phyloP scores from a whole-genome alignment of 1,284 basidiomycete species.

The Boletellus deceptivus region DNA sequence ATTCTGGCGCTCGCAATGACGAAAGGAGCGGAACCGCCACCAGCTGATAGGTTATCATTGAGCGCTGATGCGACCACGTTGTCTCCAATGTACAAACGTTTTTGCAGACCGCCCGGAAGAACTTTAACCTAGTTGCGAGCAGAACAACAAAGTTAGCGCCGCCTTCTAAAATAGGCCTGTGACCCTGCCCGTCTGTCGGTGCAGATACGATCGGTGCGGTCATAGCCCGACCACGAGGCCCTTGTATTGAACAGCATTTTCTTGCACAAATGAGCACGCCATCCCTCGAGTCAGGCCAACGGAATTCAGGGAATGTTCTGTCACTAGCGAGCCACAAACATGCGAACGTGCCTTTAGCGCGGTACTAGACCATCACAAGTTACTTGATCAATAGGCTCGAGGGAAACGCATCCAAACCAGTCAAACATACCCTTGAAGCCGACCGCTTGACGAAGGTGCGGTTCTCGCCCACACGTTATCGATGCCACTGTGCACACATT shows the following conservation, averaged over 20 bases:
- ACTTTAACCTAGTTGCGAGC: not conserved
- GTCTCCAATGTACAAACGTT: not conserved
- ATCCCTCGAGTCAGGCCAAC: not conserved
- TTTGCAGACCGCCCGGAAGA: not conserved
- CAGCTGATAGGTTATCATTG: not conserved
- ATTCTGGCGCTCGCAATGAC: conserved; percentile 8
- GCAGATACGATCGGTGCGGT: not conserved
- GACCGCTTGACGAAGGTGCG: conserved; percentile 10
- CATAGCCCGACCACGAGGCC: conserved; percentile 6
- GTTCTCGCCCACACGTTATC: not conserved
- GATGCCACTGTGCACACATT: conserved; percentile 6
- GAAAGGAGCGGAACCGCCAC: not conserved
- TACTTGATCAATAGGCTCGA: not conserved
- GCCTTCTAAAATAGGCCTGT: not conserved
- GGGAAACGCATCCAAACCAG: not conserved
- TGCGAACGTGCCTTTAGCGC: conserved; percentile 9
- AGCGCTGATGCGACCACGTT: conserved; percentile 2
- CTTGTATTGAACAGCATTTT: conserved; percentile 1
- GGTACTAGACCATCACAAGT: conserved; percentile 11
- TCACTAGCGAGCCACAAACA: not conserved
- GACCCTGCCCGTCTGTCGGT: not conserved
- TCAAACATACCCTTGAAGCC: not conserved
- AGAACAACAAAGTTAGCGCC: conserved; percentile 6
- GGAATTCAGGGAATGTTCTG: not conserved
- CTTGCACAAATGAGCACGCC: conserved; percentile 2